These are phyloP conservation scores for Murraya koenigii DNA, from an alignment of 345 rosid species.

Conservation along the genomic window DNA sequence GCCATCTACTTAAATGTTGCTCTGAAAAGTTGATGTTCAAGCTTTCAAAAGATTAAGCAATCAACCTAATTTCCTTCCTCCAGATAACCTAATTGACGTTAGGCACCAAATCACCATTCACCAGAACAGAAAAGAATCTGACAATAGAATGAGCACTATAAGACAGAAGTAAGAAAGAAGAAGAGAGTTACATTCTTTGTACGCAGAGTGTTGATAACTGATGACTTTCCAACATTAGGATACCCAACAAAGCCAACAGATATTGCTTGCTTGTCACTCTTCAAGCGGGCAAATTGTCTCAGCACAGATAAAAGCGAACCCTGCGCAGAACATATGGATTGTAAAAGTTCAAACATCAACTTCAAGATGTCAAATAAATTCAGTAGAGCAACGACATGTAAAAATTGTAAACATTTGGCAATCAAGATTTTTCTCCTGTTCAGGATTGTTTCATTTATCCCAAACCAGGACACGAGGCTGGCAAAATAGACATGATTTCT, in stretches of 20 bases:
- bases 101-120: neutral
- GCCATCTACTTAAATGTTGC: neutral
- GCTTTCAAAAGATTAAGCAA: neutral
- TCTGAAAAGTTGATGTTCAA: neutral
- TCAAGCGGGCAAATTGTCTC: conserved; percentile 88
- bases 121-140: neutral
- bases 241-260: conserved; percentile 96
- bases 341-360: neutral
- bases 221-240: conserved; percentile 97
- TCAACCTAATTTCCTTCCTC: neutral
- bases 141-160: neutral
- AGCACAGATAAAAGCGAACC: conserved; percentile 89
- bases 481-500: neutral
- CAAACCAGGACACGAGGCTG: neutral
- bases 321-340: conserved; percentile 31
- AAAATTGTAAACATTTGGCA: neutral
- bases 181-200: conserved; percentile 67
- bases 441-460: neutral
- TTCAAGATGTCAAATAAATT: neutral
- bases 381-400: neutral
- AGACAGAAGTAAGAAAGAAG: neutral
- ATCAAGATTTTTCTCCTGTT: neutral
- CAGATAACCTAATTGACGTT: neutral
- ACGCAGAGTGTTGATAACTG: conserved; percentile 89
- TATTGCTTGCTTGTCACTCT: conserved; percentile 93